Evolutionary conservation across 2,329 filamentous ascomycete species (phyloP).

Genomic region (Cercospora sojina): DNA sequence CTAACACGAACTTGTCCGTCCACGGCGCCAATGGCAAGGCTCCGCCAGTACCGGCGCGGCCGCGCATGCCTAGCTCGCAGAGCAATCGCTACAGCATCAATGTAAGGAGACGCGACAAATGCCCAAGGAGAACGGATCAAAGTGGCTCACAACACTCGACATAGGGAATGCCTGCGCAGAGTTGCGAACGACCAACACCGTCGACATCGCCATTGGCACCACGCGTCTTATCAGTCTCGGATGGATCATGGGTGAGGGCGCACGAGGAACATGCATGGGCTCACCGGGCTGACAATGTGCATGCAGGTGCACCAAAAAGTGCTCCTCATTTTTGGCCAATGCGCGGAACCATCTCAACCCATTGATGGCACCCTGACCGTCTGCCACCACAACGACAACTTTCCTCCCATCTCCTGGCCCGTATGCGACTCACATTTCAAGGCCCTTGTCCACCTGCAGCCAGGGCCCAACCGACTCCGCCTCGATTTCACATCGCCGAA

Average conservation of each 20-base stretch:
- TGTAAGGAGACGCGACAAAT: conserved; percentile 23
- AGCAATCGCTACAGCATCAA: conserved; percentile 61
- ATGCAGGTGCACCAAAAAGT: conserved; percentile 85
- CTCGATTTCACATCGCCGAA: conserved; percentile 85
- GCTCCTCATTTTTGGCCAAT: conserved; percentile 74
- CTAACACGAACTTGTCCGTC: conserved; percentile 57
- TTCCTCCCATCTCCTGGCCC: conserved; percentile 81
- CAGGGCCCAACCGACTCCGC: conserved; percentile 82
- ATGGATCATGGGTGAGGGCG: conserved; percentile 75
- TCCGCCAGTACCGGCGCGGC: conserved; percentile 36
- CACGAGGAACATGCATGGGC: not conserved
- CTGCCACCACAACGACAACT: conserved; percentile 78
- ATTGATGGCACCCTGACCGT: conserved; percentile 79
- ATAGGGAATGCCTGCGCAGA: conserved; percentile 29
- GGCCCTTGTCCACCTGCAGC: conserved; percentile 81
- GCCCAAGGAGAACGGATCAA: not conserved
- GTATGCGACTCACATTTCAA: conserved; percentile 91
- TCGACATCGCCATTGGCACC: conserved; percentile 75
- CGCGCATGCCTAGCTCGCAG: conserved; percentile 32
- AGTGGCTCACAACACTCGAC: not conserved
- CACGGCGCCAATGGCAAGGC: conserved; percentile 51
- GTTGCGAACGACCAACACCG: conserved; percentile 30
- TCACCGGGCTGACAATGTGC: conserved; percentile 4
- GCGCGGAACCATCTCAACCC: conserved; percentile 69
- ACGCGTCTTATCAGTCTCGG: conserved; percentile 71